Percentiles rank a stretch among this genome's conserved stretches.
Evolutionary conservation across 352 stramenopile genomes (phyloP).

Genomic region (Phytophthora pseudosyringae): DNA sequence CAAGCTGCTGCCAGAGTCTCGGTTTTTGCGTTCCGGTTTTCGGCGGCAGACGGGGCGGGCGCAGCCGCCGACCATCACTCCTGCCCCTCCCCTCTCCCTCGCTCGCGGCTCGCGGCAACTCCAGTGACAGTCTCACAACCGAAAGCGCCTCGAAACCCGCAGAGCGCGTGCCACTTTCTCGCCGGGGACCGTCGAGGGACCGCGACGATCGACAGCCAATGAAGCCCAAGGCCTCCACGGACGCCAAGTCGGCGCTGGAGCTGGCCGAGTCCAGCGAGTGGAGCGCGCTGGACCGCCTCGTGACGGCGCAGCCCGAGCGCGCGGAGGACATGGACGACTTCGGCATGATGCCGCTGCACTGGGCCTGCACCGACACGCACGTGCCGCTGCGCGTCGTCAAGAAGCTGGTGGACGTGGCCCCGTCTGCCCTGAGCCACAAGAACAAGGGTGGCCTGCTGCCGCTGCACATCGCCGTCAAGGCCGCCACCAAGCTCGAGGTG

Average conservation of each 20-base stretch:
- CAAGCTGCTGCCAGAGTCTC: conserved; percentile 6
- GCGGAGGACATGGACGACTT: conserved; percentile 86
- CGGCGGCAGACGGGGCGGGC: conserved; percentile 21
- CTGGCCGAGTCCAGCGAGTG: conserved; percentile 78
- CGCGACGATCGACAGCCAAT: conserved; percentile 11
- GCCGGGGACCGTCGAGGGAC: not conserved
- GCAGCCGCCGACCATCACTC: conserved; percentile 34
- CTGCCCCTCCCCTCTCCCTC: conserved; percentile 20
- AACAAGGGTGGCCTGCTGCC: conserved; percentile 84
- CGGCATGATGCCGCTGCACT: conserved; percentile 88
- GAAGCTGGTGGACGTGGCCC: conserved; percentile 69
- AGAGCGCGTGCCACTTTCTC: conserved; percentile 1
- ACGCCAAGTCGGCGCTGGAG: conserved; percentile 63
- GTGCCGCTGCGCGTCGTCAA: conserved; percentile 72
- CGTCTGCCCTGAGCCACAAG: conserved; percentile 55
- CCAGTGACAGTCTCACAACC: conserved; percentile 39
- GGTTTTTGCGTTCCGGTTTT: conserved; percentile 25
- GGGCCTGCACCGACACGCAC: conserved; percentile 78
- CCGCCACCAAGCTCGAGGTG: conserved; percentile 70
- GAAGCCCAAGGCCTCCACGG: conserved; percentile 29
- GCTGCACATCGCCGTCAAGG: conserved; percentile 87
- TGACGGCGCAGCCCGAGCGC: conserved; percentile 53
- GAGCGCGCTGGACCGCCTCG: conserved; percentile 65
- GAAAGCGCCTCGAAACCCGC: conserved; percentile 21
- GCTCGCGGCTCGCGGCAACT: conserved; percentile 14